These are phyloP conservation scores for Rhipidocladum racemiflorum DNA, from an alignment of 176 grass and related monocot species.

Conservation along the genomic window DNA sequence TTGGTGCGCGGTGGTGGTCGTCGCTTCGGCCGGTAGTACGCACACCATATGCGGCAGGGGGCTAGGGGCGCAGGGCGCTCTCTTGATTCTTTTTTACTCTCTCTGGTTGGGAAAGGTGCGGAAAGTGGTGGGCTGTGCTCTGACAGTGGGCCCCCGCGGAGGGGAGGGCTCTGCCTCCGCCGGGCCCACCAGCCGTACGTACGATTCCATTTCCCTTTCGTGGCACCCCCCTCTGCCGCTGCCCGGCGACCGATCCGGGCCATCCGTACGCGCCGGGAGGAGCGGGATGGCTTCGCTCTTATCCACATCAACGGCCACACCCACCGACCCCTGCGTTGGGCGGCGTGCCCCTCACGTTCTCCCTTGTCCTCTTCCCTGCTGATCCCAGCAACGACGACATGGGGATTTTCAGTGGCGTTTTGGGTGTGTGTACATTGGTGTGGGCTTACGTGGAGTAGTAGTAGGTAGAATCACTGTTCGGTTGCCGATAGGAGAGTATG, in stretches of 20 bases:
- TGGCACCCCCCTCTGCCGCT: too few relatives aligned
- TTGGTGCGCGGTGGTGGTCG: background rate
- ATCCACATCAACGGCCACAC: background rate
- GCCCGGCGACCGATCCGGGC: too few relatives aligned
- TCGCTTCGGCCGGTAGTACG: background rate
- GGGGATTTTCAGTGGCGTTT: background rate
- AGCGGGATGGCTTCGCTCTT: background rate
- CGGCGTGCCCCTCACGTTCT: background rate
- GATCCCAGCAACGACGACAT: background rate
- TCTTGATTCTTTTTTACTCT: too few relatives aligned
- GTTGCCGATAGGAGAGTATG: background rate
- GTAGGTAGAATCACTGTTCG: background rate
- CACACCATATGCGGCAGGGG: background rate
- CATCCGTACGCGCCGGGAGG: background rate
- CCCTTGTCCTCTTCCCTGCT: background rate
- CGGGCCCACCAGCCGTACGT: background rate
- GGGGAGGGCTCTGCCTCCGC: background rate
- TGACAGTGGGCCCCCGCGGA: background rate
- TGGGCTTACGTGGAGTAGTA: too few relatives aligned
- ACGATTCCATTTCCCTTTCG: background rate
- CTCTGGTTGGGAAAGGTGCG: background rate
- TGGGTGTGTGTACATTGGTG: background rate
- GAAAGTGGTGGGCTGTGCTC: too few relatives aligned
- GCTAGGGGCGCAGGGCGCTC: background rate
- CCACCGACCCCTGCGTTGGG: background rate